Base-by-base conservation (phyloP, 352 stramenopile genomes). In the Phytopythium helicoides region DNA sequence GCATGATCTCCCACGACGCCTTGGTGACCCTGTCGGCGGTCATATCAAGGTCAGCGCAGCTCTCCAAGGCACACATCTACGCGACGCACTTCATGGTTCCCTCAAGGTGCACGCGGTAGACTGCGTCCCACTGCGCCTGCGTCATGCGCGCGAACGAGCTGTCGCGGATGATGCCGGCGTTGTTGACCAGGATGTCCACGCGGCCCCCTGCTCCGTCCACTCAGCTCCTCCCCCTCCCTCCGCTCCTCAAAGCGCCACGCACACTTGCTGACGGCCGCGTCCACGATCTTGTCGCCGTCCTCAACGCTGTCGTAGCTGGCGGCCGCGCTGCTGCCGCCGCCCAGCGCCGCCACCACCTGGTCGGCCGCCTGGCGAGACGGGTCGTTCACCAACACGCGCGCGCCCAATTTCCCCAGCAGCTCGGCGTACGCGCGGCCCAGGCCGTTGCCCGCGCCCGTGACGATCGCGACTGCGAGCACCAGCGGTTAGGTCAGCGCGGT, bases 111-210 rank as follows among this genome's bases (percentile, higher is more conserved):
- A 96, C 87, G 40, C 70, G 64, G 52, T 89, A 83, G 26, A 96
- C 86, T 1, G 75, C 64, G 40, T 95, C 70, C 85, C 85, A 96
- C 31, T 96, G 76, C 40, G 88, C 60, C 46, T 92, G 61, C 22
- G 73, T 90, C 87, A 96, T 94, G 46, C 87, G 87, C 15, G 76
- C 68, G 48, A 96, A 94, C 19, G 81, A 88, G 58, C 91, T 74
- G 80, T 96, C 65, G 54, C 94, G 75, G 68, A 98, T 66, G 67
- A 92, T 87, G 11, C 81, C 94, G 7, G 94, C 94, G 63, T 98
- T 98, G 69, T 98, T 98, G 40, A 98, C 71, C 9, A 98, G 59
- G 35, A 97, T 85, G 58, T 98, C 94, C 46, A 97, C 75, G 10
- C 81, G 69, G 0, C 87, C 92, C 70, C 76, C 77, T 88, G 46